These are phyloP conservation scores for Ocimum tenuiflorum DNA, from an alignment of 257 asterid genomes.

Conservation along the genomic window DNA sequence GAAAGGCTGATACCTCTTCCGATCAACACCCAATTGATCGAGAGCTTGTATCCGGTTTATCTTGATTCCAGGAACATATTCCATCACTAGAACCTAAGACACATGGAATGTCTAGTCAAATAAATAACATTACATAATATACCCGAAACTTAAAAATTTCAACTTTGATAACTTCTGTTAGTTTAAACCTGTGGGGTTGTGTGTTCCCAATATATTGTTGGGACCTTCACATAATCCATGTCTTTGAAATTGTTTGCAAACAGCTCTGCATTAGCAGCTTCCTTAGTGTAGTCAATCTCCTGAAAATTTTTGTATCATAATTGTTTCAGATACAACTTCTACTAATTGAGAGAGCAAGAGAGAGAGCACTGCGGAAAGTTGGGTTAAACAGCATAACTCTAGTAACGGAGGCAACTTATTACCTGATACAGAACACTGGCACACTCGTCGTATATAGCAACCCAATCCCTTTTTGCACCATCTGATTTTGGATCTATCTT, in stretches of 20 bases:
- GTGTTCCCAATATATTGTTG: slow-evolving; percentile 72
- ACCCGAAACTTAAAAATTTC: not conserved
- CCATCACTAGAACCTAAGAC: slow-evolving; percentile 74
- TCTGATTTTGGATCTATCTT: slow-evolving; percentile 96
- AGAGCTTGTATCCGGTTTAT: slow-evolving; percentile 81
- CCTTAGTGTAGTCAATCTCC: slow-evolving; percentile 96
- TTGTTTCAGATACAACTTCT: not conserved
- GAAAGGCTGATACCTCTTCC: slow-evolving; percentile 44
- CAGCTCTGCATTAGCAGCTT: slow-evolving; percentile 80
- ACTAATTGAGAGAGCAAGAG: not conserved
- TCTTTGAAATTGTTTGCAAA: slow-evolving; percentile 70
- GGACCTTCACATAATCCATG: slow-evolving; percentile 85
- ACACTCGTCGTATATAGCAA: slow-evolving; percentile 93
- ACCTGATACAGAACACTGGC: slow-evolving; percentile 91
- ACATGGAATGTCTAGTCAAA: slow-evolving; percentile 11
- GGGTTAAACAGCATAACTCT: not conserved
- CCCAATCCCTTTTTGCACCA: slow-evolving; percentile 99
- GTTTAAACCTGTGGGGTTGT: slow-evolving; percentile 84
- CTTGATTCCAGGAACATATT: slow-evolving; percentile 91
- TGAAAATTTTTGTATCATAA: slow-evolving; percentile 22
- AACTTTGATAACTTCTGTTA: not conserved
- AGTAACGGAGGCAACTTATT: slow-evolving; percentile 14
- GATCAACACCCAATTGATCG: slow-evolving; percentile 87
- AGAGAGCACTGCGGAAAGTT: not conserved
- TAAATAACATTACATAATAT: slow-evolving; percentile 19